Percentiles rank a stretch among this genome's conserved stretches.
These are phyloP conservation scores for Craterostigma plantagineum DNA, from an alignment of 257 asterid genomes.

Conservation along the genomic window DNA sequence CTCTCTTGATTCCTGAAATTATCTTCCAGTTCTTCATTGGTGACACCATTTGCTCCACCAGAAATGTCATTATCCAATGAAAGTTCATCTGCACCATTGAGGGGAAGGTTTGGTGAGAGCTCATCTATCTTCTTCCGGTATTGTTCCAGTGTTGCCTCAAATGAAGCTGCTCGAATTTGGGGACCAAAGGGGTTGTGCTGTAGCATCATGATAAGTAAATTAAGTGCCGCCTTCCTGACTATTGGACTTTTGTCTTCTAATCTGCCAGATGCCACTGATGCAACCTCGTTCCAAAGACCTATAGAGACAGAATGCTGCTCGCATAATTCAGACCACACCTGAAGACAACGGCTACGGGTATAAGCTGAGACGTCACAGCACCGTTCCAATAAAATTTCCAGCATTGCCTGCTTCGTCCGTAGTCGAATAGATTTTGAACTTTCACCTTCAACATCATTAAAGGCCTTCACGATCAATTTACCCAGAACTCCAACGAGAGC, in stretches of 20 bases:
- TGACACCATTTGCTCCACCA: conserved; percentile 39
- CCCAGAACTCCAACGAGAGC: conserved; percentile 92
- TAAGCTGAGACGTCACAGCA: conserved; percentile 94
- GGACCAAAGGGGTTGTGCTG: conserved; percentile 99
- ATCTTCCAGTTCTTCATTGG: conserved; percentile 24
- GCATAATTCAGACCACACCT: conserved; percentile 93
- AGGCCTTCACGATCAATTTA: conserved; percentile 72
- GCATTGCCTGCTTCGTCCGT: conserved; percentile 89
- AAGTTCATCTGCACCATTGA: conserved; percentile 17
- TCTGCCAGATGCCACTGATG: conserved; percentile 84
- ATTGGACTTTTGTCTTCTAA: conserved; percentile 94
- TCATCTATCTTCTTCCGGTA: conserved; percentile 71
- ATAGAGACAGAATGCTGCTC: conserved; percentile 84
- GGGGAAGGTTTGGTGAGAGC: conserved; percentile 37
- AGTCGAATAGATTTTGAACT: conserved; percentile 70
- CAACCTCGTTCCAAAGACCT: conserved; percentile 97
- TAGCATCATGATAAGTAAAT: conserved; percentile 76
- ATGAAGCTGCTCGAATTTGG: conserved; percentile 68
- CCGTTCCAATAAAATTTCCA: conserved; percentile 89
- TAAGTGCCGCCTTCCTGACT: conserved; percentile 93
- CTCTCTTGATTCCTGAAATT: conserved; percentile 28
- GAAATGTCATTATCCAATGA: conserved; percentile 30
- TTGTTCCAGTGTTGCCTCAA: conserved; percentile 91
- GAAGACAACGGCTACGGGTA: conserved; percentile 95
- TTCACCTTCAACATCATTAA: conserved; percentile 70